Evolutionary conservation across 768 basidiomycete genomes (phyloP).

Genomic region (Pleurotus citrinopileatus): DNA sequence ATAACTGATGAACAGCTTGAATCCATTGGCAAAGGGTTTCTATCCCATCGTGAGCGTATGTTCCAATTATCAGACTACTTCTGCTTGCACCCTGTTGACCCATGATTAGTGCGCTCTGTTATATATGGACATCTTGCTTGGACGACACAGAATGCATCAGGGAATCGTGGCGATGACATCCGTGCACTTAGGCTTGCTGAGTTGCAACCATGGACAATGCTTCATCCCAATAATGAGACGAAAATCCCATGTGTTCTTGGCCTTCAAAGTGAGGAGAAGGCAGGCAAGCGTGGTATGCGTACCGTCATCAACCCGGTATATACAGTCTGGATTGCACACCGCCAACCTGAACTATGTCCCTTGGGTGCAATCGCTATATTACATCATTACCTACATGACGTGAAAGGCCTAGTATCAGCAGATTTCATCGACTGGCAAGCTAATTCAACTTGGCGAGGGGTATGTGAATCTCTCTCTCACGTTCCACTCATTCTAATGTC

Average conservation of each 20-base stretch:
- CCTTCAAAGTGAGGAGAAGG: conserved; percentile 26
- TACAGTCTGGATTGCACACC: conserved; percentile 24
- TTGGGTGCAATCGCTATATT: conserved; percentile 26
- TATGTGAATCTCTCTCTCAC: conserved; percentile 5
- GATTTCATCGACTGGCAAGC: conserved; percentile 23
- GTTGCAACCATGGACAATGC: conserved; percentile 23
- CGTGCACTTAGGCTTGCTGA: conserved; percentile 22
- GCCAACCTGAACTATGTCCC: conserved; percentile 21
- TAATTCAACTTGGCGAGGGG: conserved; percentile 26
- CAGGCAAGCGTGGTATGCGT: conserved; percentile 18
- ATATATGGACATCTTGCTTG: conserved; percentile 28
- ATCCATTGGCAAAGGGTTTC: conserved; percentile 21
- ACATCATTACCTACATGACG: conserved; percentile 24
- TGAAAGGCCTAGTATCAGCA: conserved; percentile 13
- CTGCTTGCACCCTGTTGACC: neutral
- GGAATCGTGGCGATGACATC: conserved; percentile 30
- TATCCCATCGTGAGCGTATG: conserved; percentile 25
- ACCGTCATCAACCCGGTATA: conserved; percentile 29
- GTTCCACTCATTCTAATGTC: neutral
- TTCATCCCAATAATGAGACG: conserved; percentile 22
- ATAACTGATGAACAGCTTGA: conserved; percentile 23
- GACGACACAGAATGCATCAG: conserved; percentile 23
- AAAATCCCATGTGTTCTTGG: conserved; percentile 20
- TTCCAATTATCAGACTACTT: neutral
- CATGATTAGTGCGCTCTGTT: conserved; percentile 15